Base-by-base conservation (phyloP, 305 asterid species). In the Fraxinus xanthoxyloides region DNA sequence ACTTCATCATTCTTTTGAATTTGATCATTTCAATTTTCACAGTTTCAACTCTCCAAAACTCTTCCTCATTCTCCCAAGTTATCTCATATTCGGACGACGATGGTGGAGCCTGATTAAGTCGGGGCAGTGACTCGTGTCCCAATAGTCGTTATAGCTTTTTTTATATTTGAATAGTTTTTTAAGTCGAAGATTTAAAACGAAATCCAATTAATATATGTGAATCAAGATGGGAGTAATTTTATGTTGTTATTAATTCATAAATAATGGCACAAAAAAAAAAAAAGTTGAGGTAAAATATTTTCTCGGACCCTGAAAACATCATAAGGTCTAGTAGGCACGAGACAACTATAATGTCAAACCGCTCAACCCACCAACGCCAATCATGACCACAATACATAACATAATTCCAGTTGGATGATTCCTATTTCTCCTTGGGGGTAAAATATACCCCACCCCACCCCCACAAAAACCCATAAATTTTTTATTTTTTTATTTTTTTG, bases 351-450 rank as follows among this genome's bases (percentile, higher is more conserved):
- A 43, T 70, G 51, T 77, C 77, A 72, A 59, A 13, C 34, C 77
- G 75, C 75, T 61, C 34, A 48, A 72, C 23, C 78, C 82, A 77
- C 80, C 79, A 84, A 30, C 77, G 23, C 56, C 43, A 75, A 80
- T 80, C 84, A 84, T 40, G 80, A 13, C 21, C 59, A 43, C 23
- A 21, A 12, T 10, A 46, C 67, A 7, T 54, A 12, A 23, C 43
- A 26, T 26, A 48, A 59, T 26, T 76, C 38, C 67, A 2, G 28
- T 76, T 34, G 32, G 63, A 46, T 9, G 19, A 21, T 26, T 38
- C 59, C 19, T 43, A 43, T 43, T 43, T 12, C 17, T 21, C 1
- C 7, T 7, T 13, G 4, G 23, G 19, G 61, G 23, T 17, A 51
- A 51, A 51, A 17, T 17, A 51, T 17, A 46, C 8, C 38, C 38